Base-by-base conservation (phyloP, 768 basidiomycete species). In the Amanita rubescens region DNA sequence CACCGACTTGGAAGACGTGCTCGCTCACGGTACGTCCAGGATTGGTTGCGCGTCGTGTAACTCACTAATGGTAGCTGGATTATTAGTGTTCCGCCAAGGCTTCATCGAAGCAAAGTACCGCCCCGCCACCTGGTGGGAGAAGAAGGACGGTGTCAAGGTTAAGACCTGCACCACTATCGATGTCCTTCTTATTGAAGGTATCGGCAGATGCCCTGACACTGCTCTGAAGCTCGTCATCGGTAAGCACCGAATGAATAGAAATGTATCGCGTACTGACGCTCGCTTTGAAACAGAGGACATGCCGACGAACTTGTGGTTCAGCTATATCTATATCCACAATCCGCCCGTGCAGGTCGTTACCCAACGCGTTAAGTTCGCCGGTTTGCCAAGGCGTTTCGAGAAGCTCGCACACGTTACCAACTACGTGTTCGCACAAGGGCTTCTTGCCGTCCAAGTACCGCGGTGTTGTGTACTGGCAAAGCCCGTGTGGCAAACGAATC, bases 151-250 rank as follows among this genome's bases (percentile, higher is more conserved):
- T 2, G 60, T 60, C 37, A 68, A 69, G 41, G 64, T 77, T 47
- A 69, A 69, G 48, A 62, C 65, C 37, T 66, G 69, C 55, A 58
- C 65, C 9, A 51, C 51, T 11, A 60, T 79, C 12, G 72, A 75
- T 19, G 74, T 65, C 24, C 59, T 71, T 12, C 54, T 69, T 35
- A 56, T 59, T 51, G 61, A 71, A 42, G 75, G 74, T 42, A 61
- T 67, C 35, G 75, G 76, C 2, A 69, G 62, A 59, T 73, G 71
- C 54, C 68, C 72, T n/a, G 70, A 73, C 41, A 69, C 61, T 22
- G 76, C 77, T 27, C 59, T 78, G 45, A 71, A 67, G 56, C 63
- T 79, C n/a, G 61, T 78, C 58, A 70, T 78, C 52, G 74, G 76
- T 76, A 48, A 51, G 71, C 49, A 24, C 17, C 14, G 27, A 19